Evolutionary conservation across 177 flowering plant species (phyloP).

Genomic region (Vitis hybrid): DNA sequence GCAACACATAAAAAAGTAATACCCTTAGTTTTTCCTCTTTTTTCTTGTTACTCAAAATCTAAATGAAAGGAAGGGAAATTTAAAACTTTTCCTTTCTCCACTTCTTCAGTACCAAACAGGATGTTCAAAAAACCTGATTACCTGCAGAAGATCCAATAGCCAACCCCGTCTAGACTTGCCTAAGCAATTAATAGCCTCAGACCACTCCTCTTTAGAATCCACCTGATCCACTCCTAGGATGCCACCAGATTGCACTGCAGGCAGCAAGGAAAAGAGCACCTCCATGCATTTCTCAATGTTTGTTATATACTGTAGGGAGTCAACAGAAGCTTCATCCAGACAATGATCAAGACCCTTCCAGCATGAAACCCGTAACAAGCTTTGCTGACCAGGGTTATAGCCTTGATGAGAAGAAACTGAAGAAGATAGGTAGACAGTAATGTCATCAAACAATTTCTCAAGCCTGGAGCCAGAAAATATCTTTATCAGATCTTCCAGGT

Average conservation of each 20-base stretch:
- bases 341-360: conserved; percentile 78
- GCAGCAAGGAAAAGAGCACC: conserved; percentile 61
- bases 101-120: not conserved
- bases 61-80: not conserved
- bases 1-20: too few species aligned
- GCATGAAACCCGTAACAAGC: conserved; percentile 56
- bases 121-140: conserved; percentile 16
- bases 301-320: conserved; percentile 33
- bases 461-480: conserved; percentile 71
- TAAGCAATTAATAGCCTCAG: conserved; percentile 65
- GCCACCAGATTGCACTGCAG: conserved; percentile 31
- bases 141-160: conserved; percentile 71
- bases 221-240: conserved; percentile 13
- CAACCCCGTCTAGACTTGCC: conserved; percentile 59
- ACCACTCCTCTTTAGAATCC: conserved; percentile 54
- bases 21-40: too few species aligned
- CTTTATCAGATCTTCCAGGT: conserved; percentile 53
- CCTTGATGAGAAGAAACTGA: conserved; percentile 32
- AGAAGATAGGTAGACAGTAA: conserved; percentile 43
- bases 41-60: not conserved
- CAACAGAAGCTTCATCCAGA: conserved; percentile 42
- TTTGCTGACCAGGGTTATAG: conserved; percentile 35
- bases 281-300: conserved; percentile 69
- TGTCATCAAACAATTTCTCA: conserved; percentile 63
- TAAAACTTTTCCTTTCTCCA: too few species aligned